These are phyloP conservation scores for Heterobasidion annosum DNA, from an alignment of 1,284 basidiomycete species.

Conservation along the genomic window DNA sequence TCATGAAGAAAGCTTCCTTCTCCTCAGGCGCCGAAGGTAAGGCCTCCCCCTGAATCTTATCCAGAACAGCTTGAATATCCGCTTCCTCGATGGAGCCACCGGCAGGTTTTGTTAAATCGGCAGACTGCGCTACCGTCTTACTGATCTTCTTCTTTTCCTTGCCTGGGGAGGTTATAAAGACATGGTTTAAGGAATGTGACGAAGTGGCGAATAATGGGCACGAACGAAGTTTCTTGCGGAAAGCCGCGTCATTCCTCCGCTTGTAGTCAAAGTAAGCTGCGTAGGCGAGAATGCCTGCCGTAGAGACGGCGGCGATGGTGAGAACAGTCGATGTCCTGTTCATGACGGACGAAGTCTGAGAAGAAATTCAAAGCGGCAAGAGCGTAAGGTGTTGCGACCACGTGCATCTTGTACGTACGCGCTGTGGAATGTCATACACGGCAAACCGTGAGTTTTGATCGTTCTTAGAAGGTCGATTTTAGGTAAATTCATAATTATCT, in stretches of 20 bases:
- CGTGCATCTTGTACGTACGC: too few relatives aligned
- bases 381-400: background rate
- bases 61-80: constrained; percentile 52
- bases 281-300: constrained; percentile 67
- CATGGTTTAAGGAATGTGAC: background rate
- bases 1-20: constrained; percentile 87
- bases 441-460: too few relatives aligned
- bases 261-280: constrained; percentile 94
- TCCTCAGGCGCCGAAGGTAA: constrained; percentile 62
- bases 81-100: constrained; percentile 26
- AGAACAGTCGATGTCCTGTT: constrained; percentile 24
- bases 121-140: constrained; percentile 56
- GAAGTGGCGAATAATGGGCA: constrained; percentile 13
- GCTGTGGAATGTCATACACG: too few relatives aligned
- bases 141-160: constrained; percentile 87
- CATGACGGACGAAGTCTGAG: constrained; percentile 19
- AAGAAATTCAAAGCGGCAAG: constrained; percentile 1
- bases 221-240: constrained; percentile 86
- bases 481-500: too few relatives aligned
- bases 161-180: constrained; percentile 35
- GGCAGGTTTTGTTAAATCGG: constrained; percentile 13
- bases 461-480: too few relatives aligned
- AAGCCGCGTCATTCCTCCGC: constrained; percentile 79
- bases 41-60: constrained; percentile 55
- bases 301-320: constrained; percentile 62